Base-by-base conservation (phyloP, 768 basidiomycete species). In the Leccinum olivaceopallidum region DNA sequence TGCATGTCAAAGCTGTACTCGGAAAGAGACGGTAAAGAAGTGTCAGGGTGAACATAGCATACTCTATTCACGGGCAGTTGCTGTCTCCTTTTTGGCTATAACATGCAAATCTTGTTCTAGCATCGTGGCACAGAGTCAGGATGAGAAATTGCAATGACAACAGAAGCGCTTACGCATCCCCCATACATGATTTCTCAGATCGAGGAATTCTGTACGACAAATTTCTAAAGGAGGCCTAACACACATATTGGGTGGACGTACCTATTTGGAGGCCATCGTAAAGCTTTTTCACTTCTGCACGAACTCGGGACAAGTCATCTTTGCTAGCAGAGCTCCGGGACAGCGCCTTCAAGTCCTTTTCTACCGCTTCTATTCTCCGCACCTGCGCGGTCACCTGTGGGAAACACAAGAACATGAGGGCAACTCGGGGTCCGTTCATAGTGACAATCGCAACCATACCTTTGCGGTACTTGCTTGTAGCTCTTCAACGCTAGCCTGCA, bases 401-500 rank as follows among this genome's bases (percentile, higher is more conserved):
- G 12, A 47, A 10, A 18, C 55, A 14, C 22, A 18, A 1, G 51
- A 58, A 22, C 26, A 26, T 37, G n/a, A 48, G 26, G 32, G 6
- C 7, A 18, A n/a, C 13, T 34, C 34, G 34, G 3, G 13, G 42
- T 30, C 4, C 9, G 24, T 7, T 22, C 9, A 16, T 12, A 8
- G 30, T 7, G 2, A 1, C 26, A 36, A 32, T 53, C 4, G 28
- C 2, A 6, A 22, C 47, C 70, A 14, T 59, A 87, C 94, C 83
- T 93, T 89, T 67, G 88, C 85, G 0, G 94, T 95, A 69, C 88
- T 94, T 28, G 82, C 76, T 73, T 93, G 89, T 58, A 97, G 77
- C 66, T 95, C 92, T 65, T 92, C 88, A 16, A 96, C 90, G 70
- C 92, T 94, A 22, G 88, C 85, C 74, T 95, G 90, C 54, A 97